Conservation (phyloP, 2,329 filamentous ascomycete species). For the Dendrostoma leiphaemia region DNA sequence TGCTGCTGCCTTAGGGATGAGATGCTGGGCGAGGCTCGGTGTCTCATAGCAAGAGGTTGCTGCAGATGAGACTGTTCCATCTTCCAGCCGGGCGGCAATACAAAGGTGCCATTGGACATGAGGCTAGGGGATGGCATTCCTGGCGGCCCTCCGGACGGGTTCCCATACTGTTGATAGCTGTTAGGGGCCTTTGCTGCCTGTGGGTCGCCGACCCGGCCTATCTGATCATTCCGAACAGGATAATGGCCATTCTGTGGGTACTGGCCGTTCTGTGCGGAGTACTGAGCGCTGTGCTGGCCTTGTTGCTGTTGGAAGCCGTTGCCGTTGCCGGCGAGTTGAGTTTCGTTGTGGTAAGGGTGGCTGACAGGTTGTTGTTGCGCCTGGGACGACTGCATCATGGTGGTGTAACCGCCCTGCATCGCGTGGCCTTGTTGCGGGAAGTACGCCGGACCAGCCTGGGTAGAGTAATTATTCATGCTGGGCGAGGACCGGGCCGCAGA, state of each 20-base stretch:
- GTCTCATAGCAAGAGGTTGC: slow-evolving; percentile 44
- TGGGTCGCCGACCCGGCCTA: no score
- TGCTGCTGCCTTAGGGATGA: slow-evolving; percentile 24
- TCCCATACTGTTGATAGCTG: slow-evolving; percentile 17
- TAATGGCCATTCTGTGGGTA: no score
- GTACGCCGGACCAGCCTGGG: slow-evolving; percentile 8
- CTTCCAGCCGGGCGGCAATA: slow-evolving; percentile 47
- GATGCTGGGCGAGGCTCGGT: slow-evolving; percentile 31
- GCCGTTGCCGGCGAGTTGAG: slow-evolving; percentile 1
- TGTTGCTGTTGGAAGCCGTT: slow-evolving; percentile 6
- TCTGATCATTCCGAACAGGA: not conserved
- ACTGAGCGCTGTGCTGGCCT: slow-evolving; percentile 1
- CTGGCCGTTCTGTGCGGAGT: slow-evolving; percentile 1
- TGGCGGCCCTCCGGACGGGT: slow-evolving; percentile 19
- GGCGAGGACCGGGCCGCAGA: slow-evolving; percentile 4
- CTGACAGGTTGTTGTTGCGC: slow-evolving; percentile 1
- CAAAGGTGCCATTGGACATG: slow-evolving; percentile 31
- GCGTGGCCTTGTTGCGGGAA: slow-evolving; percentile 6
- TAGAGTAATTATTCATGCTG: slow-evolving; percentile 4
- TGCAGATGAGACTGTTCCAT: slow-evolving; percentile 53
- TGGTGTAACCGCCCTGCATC: slow-evolving; percentile 14
- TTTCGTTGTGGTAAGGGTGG: slow-evolving; percentile 3
- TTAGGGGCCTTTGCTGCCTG: slow-evolving; percentile 6
- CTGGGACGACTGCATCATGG: slow-evolving; percentile 11
- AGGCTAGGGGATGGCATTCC: slow-evolving; percentile 22